These are phyloP conservation scores for Peterozyma xylosa DNA, from an alignment of 805 yeast genomes.

Conservation along the genomic window DNA sequence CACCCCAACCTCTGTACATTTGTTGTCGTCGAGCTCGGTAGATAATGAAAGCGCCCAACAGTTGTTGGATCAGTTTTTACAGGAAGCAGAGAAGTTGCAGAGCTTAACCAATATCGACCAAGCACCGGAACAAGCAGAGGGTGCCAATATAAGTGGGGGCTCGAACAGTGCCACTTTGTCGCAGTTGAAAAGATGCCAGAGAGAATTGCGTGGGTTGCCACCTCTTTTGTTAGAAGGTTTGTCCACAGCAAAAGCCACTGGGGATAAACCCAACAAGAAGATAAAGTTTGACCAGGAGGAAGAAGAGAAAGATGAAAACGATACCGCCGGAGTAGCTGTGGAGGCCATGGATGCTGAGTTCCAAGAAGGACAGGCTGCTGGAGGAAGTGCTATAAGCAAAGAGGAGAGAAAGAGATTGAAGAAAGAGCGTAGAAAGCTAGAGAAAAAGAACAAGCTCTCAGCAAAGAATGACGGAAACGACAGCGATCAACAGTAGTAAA, in stretches of 20 bases:
- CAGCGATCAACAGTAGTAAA: neutral
- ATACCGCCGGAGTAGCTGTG: neutral
- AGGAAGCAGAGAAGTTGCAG: constrained; percentile 13
- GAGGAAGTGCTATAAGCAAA: constrained; percentile 10
- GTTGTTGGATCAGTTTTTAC: constrained; percentile 17
- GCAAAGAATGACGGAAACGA: constrained; percentile 2
- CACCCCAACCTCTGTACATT: constrained; percentile 35
- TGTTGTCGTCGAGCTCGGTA: constrained; percentile 13
- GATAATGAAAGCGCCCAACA: constrained; percentile 16
- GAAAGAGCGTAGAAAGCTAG: constrained; percentile 17
- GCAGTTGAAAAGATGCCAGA: constrained; percentile 27
- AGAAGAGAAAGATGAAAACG: constrained; percentile 3
- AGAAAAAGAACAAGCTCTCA: constrained; percentile 12
- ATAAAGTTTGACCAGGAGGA: constrained; percentile 13
- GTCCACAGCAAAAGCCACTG: neutral
- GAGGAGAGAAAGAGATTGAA: constrained; percentile 19
- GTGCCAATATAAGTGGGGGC: neutral
- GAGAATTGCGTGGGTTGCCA: constrained; percentile 28
- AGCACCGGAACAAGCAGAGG: constrained; percentile 5
- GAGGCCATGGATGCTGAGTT: constrained; percentile 2
- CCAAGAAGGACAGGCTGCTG: neutral
- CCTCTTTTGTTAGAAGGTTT: constrained; percentile 21
- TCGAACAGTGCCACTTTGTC: constrained; percentile 18
- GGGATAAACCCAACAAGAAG: constrained; percentile 13
- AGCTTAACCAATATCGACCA: constrained; percentile 1